Base-by-base conservation (phyloP, 768 basidiomycete species). In the Basidioascus undulatus region DNA sequence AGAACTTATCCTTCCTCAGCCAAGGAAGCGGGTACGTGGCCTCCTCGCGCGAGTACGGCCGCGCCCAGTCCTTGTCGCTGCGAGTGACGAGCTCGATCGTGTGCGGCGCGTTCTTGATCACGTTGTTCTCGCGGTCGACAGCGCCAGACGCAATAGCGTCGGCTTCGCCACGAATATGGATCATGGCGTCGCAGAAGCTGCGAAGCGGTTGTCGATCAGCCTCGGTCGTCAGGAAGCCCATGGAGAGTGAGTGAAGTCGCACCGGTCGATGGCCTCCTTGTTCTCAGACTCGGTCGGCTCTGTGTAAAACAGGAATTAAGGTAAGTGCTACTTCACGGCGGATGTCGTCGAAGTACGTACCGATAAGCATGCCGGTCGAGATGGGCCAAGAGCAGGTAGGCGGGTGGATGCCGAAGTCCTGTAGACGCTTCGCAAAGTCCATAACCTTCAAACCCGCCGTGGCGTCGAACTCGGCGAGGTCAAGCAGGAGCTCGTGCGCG, bases 341-440 rank as follows among this genome's bases (percentile, higher is more conserved):
- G 16, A 18, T 5, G 9, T 4, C 11, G 23, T n/a, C n/a, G 19
- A 26, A 13, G 6, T 9, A 16, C 28, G 44, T 26, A 44, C 50
- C 40, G 31, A 54, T 44, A 13, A 54, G 67, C 82, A 92, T 92
- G 53, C 80, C 87, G 2, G 89, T 92, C 16, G 82, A 75, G 47
- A 81, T 86, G 6, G 92, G 92, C 92, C 92, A 96, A 6, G 86
- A 86, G 58, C 84, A 89, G 5, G 92, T 98, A 2, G 92, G 92
- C 32, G 84, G 86, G 55, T 92, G 84, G 67, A 92, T 80, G 43
- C 84, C 82, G 51, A 76, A 86, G 56, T 84, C 80, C 72, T 81
- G 49, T 13, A 96, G 64, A 37, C 92, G 72, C 63, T 98, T 98
- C 13, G 86, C 86, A 53, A 98, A 89, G 57, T 98, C 92, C 10